phyloP scores from a whole-genome alignment of 176 grass and related monocot species.

The Elymus sibiricus region DNA sequence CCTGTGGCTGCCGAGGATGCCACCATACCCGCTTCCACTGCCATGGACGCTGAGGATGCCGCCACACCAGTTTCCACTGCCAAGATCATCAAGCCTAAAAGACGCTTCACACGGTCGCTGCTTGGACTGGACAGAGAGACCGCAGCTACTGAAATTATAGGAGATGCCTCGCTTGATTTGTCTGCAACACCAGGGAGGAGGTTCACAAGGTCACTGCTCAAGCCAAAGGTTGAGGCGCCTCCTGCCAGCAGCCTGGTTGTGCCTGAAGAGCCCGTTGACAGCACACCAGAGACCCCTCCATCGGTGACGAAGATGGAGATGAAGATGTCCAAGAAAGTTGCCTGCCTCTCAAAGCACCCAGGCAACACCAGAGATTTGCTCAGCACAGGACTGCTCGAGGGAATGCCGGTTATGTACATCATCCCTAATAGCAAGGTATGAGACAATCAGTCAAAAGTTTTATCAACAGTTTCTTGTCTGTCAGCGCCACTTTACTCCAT shows the following conservation, averaged over 20 bases:
- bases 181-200: slow-evolving; percentile 23
- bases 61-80: neutral
- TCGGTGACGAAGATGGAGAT: slow-evolving; percentile 59
- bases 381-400: slow-evolving; percentile 51
- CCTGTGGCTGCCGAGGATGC: neutral
- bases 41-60: neutral
- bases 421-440: slow-evolving; percentile 50
- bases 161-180: neutral
- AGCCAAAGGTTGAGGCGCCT: slow-evolving; percentile 18
- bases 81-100: neutral
- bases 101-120: slow-evolving; percentile 44
- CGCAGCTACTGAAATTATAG: neutral
- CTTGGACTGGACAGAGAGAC: slow-evolving; percentile 30
- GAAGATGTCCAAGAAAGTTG: slow-evolving; percentile 74
- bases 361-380: slow-evolving; percentile 46
- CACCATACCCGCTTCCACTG: neutral
- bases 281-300: slow-evolving; percentile 28
- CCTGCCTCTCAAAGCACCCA: slow-evolving; percentile 47
- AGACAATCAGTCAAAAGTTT: neutral
- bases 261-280: slow-evolving; percentile 30
- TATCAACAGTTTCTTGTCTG: neutral
- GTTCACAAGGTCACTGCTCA: slow-evolving; percentile 55
- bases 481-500: neutral
- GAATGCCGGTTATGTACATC: slow-evolving; percentile 42
- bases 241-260: neutral